Evolutionary conservation across 1,139 yeast genomes (phyloP), one percentile per base, ranked within the genome.

Genomic region (Pichia terricola): DNA sequence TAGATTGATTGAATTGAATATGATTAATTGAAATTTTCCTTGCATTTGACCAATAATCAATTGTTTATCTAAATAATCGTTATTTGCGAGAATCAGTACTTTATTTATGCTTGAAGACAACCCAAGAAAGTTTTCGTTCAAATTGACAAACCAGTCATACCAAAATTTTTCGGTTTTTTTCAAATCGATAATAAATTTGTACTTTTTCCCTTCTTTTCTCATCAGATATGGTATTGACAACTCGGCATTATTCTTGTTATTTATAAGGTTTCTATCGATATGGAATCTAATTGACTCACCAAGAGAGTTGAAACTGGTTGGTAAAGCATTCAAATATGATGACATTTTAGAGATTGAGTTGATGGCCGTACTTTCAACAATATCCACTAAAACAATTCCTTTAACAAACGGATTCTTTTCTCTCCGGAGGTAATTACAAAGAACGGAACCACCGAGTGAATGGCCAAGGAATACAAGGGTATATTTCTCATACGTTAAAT

Each of bases 11-110:
- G 54, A 50, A 38, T 49, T 55, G 61, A 88, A 82, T 4, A 88
- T 94, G 16, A 86, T 79, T 40, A 91, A 70, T 62, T 91, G 98
- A 61, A 83, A 91, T 58, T 85, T 87, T 0, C 94, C 94, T 64
- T 89, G 97, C 98, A 91, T 91, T 63, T 94, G 98, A 0, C 96
- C 98, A 45, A 91, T 81, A 60, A 88, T 87, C 37, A 91, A 67
- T 39, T 75, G 75, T 50, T 82, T 87, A 62, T 94, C 98, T 30
- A 94, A 68, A 8, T 86, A 77, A 56, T 91, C 96, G 46, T 89
- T 85, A 4, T 95, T 95, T 0, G 97, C 94, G n/a, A 91, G 64
- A 1, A 91, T 71, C 39, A 91, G 69, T 44, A 91, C 56, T 55
- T 87, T 82, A 1, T 91, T 79, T 0, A 83, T 72, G 1, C 49